These are phyloP conservation scores for Exidia glandulosa DNA, from an alignment of 768 basidiomycete genomes.

Conservation along the genomic window DNA sequence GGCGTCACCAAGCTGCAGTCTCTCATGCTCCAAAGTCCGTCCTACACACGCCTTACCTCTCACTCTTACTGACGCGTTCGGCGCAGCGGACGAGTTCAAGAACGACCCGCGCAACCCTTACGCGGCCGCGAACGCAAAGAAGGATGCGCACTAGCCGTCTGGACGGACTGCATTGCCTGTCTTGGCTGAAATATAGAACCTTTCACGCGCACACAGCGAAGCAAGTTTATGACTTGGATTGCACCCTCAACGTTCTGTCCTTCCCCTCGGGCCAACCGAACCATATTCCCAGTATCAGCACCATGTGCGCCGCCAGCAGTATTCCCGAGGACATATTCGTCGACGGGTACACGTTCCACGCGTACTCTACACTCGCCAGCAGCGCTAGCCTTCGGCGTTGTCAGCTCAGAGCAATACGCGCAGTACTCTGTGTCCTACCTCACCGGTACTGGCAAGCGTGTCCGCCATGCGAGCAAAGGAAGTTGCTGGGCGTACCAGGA, in stretches of 20 bases:
- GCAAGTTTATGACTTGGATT: background rate
- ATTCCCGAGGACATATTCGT: constrained; percentile 52
- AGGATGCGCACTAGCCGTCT: constrained; percentile 27
- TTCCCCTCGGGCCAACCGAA: constrained; percentile 31
- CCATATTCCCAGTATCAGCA: constrained; percentile 47
- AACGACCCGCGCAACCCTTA: constrained; percentile 79
- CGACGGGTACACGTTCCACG: constrained; percentile 84
- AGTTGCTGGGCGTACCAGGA: constrained; percentile 93
- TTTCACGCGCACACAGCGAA: background rate
- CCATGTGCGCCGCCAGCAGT: constrained; percentile 39
- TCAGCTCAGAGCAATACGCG: constrained; percentile 3
- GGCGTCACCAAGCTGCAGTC: constrained; percentile 58
- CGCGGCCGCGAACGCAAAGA: constrained; percentile 57
- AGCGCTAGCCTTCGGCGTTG: constrained; percentile 40
- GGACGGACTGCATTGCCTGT: background rate
- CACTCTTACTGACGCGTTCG: background rate
- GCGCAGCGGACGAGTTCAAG: constrained; percentile 50
- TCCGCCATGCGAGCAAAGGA: constrained; percentile 72
- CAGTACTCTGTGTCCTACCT: constrained; percentile 36
- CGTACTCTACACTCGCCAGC: constrained; percentile 59
- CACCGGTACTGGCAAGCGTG: constrained; percentile 45
- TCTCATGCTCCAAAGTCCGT: constrained; percentile 61
- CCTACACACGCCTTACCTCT: background rate
- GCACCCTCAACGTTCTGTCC: background rate
- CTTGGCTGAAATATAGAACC: background rate